phyloP scores from a whole-genome alignment of 2,329 filamentous ascomycete species.

The Dothideomycetes sp. region DNA sequence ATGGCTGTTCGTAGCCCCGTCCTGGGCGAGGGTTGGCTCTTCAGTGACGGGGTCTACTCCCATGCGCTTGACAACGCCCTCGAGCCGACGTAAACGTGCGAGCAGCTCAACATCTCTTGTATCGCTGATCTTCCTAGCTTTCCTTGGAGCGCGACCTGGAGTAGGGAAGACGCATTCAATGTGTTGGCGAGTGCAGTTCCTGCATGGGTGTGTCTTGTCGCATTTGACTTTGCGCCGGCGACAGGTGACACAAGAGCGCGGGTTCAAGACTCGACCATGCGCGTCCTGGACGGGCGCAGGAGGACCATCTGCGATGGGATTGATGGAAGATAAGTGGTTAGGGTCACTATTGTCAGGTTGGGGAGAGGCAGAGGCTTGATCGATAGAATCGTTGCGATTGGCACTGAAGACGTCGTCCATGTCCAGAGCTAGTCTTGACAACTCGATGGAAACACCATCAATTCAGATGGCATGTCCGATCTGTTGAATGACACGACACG shows the following conservation, averaged over 20 bases:
- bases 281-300: slow-evolving; percentile 14
- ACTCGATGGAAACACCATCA: no score
- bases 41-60: slow-evolving; percentile 28
- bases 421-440: no score
- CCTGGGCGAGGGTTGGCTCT: no score
- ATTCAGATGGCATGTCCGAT: no score
- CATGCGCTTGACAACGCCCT: slow-evolving; percentile 59
- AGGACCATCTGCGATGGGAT: not conserved
- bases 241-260: slow-evolving; percentile 40
- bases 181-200: slow-evolving; percentile 60
- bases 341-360: not conserved
- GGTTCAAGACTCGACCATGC: slow-evolving; percentile 23
- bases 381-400: no score
- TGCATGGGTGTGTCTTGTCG: slow-evolving; percentile 67
- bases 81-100: slow-evolving; percentile 60
- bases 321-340: not conserved
- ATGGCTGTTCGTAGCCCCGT: no score
- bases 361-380: no score
- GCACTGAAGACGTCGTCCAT: no score
- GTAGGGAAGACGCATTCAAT: slow-evolving; percentile 66
- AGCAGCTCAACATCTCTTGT: slow-evolving; percentile 50
- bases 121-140: slow-evolving; percentile 56
- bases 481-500: no score
- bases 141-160: slow-evolving; percentile 60
- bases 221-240: slow-evolving; percentile 59